Conservation (phyloP, 176 grass and related monocot species). For the Microstegium vimineum region DNA sequence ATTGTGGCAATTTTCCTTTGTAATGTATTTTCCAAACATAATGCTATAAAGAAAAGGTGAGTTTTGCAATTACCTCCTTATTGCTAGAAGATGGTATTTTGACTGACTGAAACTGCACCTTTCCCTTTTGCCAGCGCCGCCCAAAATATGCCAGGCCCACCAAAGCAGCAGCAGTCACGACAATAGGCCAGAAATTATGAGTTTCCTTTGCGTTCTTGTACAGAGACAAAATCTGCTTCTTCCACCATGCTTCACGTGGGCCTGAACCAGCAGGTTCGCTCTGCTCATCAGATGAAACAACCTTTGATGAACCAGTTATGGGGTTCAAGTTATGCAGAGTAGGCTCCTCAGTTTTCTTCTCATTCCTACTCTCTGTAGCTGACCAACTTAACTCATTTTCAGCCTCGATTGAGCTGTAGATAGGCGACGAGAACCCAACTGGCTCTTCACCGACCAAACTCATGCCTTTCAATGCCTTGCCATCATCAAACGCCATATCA, state of each 20-base stretch:
- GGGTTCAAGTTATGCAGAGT: not conserved
- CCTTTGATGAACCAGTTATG: not conserved
- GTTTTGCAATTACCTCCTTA: slow-evolving; percentile 50
- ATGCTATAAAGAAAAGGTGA: slow-evolving; percentile 7
- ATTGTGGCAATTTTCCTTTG: not conserved
- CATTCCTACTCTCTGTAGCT: not conserved
- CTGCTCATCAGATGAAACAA: slow-evolving; percentile 20
- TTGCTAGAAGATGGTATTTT: slow-evolving; percentile 39
- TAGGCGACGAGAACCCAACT: slow-evolving; percentile 3
- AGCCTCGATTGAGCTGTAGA: not conserved
- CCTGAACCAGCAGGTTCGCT: slow-evolving; percentile 29
- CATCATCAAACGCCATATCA: slow-evolving; percentile 29
- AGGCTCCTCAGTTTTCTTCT: slow-evolving; percentile 10
- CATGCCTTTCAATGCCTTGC: not conserved
- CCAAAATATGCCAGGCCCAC: slow-evolving; percentile 67
- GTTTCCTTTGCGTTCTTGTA: slow-evolving; percentile 62
- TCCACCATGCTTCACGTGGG: slow-evolving; percentile 48
- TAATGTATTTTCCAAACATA: not conserved
- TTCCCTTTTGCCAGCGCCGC: slow-evolving; percentile 53
- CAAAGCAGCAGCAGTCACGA: slow-evolving; percentile 54
- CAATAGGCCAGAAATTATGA: slow-evolving; percentile 64
- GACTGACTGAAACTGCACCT: slow-evolving; percentile 35
- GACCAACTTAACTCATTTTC: slow-evolving; percentile 21
- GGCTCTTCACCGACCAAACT: slow-evolving; percentile 13
- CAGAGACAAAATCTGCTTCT: slow-evolving; percentile 45